Percentiles rank a stretch among this genome's conserved stretches.
Conservation (phyloP, 306 rosid species). For the Quercus gilva region DNA sequence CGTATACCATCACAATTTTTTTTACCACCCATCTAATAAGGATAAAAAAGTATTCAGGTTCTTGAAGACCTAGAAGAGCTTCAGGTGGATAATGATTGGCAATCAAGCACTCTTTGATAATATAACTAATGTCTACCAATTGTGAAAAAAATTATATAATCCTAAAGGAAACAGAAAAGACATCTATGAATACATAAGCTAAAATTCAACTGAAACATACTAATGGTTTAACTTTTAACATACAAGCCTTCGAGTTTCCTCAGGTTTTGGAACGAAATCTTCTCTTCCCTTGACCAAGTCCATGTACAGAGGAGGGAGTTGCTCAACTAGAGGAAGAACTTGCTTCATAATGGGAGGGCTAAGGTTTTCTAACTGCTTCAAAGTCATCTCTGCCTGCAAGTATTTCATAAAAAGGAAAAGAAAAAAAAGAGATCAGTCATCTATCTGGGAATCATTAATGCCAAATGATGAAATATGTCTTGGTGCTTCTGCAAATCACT, state of each 20-base stretch:
- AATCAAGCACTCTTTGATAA: background rate
- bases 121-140: background rate
- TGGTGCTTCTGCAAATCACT: slow-evolving; percentile 8
- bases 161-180: slow-evolving; percentile 1
- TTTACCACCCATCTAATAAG: background rate
- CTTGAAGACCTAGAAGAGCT: background rate
- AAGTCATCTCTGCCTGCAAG: slow-evolving; percentile 93
- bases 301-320: slow-evolving; percentile 94
- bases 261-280: slow-evolving; percentile 85
- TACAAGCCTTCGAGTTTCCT: slow-evolving; percentile 86
- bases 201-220: background rate
- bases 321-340: slow-evolving; percentile 95
- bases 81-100: background rate
- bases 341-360: slow-evolving; percentile 97
- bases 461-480: background rate
- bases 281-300: slow-evolving; percentile 86
- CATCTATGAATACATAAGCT: background rate
- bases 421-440: slow-evolving; percentile 27
- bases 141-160: slow-evolving; percentile 14
- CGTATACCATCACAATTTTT: background rate
- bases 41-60: background rate
- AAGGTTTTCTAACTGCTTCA: slow-evolving; percentile 73
- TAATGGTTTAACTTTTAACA: slow-evolving; percentile 31
- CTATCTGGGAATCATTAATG: slow-evolving; percentile 17
- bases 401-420: slow-evolving; percentile 13